phyloP scores from a whole-genome alignment of 192 early-diverging fungal genomes.

The Linnemannia exigua region DNA sequence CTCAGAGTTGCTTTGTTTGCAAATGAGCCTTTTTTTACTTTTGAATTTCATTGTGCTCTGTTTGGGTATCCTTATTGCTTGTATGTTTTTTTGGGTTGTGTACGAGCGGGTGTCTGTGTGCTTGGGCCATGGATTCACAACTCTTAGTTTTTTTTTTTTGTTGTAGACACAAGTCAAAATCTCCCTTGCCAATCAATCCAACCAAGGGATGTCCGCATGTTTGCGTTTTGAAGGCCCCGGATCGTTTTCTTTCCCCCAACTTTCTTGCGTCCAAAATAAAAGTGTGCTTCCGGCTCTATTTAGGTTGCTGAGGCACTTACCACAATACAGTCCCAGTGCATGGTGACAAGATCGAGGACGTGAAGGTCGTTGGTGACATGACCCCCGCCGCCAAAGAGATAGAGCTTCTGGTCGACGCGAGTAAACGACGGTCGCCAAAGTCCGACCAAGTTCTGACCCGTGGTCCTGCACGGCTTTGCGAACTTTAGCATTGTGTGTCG shows the following conservation, averaged over 20 bases:
- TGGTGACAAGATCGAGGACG: constrained; percentile 60
- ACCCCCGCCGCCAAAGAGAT: constrained; percentile 68
- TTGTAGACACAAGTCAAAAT: background rate
- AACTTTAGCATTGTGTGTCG: constrained; percentile 48
- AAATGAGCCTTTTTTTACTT: background rate
- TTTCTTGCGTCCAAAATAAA: background rate
- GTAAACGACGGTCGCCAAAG: constrained; percentile 71
- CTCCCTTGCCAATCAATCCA: background rate
- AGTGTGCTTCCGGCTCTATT: background rate
- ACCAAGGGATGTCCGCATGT: background rate
- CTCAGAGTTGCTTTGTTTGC: background rate
- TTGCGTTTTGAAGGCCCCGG: background rate
- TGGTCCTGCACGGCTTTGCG: constrained; percentile 61
- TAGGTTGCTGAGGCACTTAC: constrained; percentile 28
- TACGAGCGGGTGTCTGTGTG: background rate
- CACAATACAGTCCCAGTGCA: constrained; percentile 66
- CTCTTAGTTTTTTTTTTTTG: background rate
- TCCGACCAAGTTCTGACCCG: constrained; percentile 67
- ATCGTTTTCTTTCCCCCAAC: background rate
- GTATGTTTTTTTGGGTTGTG: too few relatives aligned
- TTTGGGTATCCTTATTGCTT: background rate
- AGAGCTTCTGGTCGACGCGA: constrained; percentile 63
- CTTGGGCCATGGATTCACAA: background rate
- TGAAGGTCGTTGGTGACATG: constrained; percentile 72
- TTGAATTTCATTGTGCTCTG: background rate